phyloP scores from a whole-genome alignment of 768 basidiomycete genomes.

The Xanthoconium stramineum region DNA sequence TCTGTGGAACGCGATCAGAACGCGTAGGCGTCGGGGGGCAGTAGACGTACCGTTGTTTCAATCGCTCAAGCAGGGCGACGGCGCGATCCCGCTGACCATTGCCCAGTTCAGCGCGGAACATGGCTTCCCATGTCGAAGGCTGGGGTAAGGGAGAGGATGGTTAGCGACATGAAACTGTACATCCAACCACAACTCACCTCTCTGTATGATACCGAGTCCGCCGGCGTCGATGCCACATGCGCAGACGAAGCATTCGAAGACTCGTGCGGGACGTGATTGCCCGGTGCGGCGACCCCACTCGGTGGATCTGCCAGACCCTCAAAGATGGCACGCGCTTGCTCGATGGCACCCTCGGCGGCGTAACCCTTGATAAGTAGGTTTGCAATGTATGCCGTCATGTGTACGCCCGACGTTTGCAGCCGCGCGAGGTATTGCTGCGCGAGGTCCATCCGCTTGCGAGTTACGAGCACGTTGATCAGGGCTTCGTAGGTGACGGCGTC shows the following conservation, averaged over 20 bases:
- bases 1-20: conserved; percentile 21
- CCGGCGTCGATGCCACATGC: conserved; percentile 29
- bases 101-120: conserved; percentile 89
- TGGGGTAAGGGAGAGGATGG: conserved; percentile 20
- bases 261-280: conserved; percentile 81
- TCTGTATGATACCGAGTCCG: conserved; percentile 38
- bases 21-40: background rate
- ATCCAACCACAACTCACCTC: conserved; percentile 19
- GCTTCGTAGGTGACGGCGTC: conserved; percentile 91
- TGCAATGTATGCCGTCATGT: conserved; percentile 94
- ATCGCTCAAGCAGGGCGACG: conserved; percentile 59
- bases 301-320: conserved; percentile 78
- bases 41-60: conserved; percentile 60
- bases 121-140: conserved; percentile 94
- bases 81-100: conserved; percentile 73
- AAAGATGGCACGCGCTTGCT: conserved; percentile 72
- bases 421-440: conserved; percentile 63
- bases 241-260: conserved; percentile 28
- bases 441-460: conserved; percentile 73
- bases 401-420: conserved; percentile 61
- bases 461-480: conserved; percentile 81
- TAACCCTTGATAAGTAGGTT: conserved; percentile 63
- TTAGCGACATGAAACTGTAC: background rate
- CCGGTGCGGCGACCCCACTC: conserved; percentile 79
- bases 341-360: conserved; percentile 66